A percentile compares a stretch with the other conserved stretches of the same genome.
phyloP scores from a whole-genome alignment of 2,329 filamentous ascomycete genomes.

The Alternaria triticimaculans region DNA sequence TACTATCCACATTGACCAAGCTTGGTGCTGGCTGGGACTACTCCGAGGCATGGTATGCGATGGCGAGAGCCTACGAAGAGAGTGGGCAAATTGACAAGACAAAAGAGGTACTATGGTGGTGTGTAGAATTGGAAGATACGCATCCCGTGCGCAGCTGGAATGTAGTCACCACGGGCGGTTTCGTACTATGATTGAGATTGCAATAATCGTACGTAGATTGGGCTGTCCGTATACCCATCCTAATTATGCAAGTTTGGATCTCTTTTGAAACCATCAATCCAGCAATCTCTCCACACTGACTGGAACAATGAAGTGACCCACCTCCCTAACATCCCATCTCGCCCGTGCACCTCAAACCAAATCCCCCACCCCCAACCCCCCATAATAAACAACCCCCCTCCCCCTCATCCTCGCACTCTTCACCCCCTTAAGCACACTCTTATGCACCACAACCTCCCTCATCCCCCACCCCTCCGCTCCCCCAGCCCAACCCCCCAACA shows the following conservation, averaged over 20 bases:
- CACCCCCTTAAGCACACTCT: neutral
- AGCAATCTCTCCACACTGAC: no score
- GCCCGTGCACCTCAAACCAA: neutral
- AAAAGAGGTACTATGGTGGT: constrained; percentile 96
- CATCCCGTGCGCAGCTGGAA: constrained; percentile 81
- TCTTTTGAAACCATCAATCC: neutral
- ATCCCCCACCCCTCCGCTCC: neutral
- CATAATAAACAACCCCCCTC: neutral
- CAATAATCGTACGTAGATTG: neutral
- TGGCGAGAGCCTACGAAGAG: constrained; percentile 87
- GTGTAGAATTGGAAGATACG: constrained; percentile 89
- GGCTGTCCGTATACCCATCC: neutral
- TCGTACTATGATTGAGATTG: constrained; percentile 33
- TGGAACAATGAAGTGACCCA: no score
- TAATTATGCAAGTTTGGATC: neutral
- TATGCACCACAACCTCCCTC: neutral
- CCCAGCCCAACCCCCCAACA: neutral
- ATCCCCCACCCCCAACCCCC: neutral
- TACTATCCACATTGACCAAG: constrained; percentile 83
- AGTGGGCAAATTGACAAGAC: constrained; percentile 85
- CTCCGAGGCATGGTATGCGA: constrained; percentile 89
- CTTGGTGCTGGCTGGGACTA: constrained; percentile 88
- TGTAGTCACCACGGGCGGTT: constrained; percentile 59
- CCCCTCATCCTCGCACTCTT: neutral
- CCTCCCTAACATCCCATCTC: no score